Percentiles rank a stretch among this genome's conserved stretches.
These are phyloP conservation scores for Malus orientalis DNA, from an alignment of 306 rosid species.

Conservation along the genomic window DNA sequence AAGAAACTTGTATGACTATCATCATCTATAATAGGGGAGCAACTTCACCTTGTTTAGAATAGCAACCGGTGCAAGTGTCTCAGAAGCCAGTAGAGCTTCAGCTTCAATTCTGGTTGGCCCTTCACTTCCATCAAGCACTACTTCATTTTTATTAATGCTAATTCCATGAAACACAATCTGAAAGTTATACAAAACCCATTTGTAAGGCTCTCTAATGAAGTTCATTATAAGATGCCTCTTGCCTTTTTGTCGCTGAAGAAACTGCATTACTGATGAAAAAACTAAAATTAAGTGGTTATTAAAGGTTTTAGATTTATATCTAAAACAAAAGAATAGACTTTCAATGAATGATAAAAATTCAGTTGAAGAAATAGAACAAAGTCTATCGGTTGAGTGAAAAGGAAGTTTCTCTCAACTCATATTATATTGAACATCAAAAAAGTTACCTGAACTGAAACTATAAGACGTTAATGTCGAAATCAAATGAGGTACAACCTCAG, in stretches of 20 bases:
- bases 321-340: neutral
- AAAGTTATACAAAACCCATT: conserved; percentile 11
- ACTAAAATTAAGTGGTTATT: neutral
- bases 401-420: no score
- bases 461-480: no score
- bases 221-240: neutral
- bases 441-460: no score
- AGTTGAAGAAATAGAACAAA: neutral
- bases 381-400: neutral
- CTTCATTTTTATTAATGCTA: conserved; percentile 52
- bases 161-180: conserved; percentile 85
- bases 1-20: neutral
- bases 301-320: neutral
- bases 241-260: neutral
- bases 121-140: conserved; percentile 90
- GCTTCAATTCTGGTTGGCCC: conserved; percentile 81
- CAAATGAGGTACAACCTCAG: neutral
- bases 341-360: neutral
- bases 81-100: conserved; percentile 69
- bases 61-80: conserved; percentile 83
- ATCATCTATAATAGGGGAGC: conserved; percentile 5
- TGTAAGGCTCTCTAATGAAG: conserved; percentile 3
- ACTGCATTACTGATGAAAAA: neutral
- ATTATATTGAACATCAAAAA: no score
- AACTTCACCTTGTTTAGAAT: conserved; percentile 70